phyloP scores from a whole-genome alignment of 1,284 basidiomycete species.

The Puccinia horiana region DNA sequence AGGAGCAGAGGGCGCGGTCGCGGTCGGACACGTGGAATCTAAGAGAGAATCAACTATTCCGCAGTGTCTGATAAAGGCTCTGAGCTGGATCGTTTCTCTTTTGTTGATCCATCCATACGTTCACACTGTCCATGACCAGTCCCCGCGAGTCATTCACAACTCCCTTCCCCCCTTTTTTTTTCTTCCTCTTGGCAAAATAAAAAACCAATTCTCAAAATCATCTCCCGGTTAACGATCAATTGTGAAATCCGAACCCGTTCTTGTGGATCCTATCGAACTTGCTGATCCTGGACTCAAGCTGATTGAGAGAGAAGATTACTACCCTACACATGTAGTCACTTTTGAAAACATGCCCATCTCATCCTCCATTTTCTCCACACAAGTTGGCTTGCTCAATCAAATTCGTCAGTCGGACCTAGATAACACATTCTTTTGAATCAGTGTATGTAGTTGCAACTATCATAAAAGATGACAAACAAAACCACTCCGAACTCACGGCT shows the following conservation, averaged over 20 bases:
- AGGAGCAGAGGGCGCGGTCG: constrained; percentile 53
- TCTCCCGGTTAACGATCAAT: neutral
- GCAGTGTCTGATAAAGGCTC: neutral
- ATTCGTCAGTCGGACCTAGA: neutral
- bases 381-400: neutral
- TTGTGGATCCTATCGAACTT: neutral
- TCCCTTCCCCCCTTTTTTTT: neutral
- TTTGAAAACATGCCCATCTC: neutral
- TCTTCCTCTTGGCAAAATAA: neutral
- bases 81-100: neutral
- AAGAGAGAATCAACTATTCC: constrained; percentile 9
- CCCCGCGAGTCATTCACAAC: neutral
- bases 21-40: constrained; percentile 53
- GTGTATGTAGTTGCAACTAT: neutral
- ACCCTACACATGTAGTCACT: neutral
- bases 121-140: neutral
- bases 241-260: neutral
- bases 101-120: neutral
- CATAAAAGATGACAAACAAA: no score
- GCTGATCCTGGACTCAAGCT: neutral
- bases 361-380: neutral
- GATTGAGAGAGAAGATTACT: neutral
- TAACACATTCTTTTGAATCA: neutral
- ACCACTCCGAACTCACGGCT: no score
- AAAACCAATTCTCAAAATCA: neutral